Evolutionary conservation across 139 green algal genomes (phyloP).

Genomic region (Chlorella sp.): DNA sequence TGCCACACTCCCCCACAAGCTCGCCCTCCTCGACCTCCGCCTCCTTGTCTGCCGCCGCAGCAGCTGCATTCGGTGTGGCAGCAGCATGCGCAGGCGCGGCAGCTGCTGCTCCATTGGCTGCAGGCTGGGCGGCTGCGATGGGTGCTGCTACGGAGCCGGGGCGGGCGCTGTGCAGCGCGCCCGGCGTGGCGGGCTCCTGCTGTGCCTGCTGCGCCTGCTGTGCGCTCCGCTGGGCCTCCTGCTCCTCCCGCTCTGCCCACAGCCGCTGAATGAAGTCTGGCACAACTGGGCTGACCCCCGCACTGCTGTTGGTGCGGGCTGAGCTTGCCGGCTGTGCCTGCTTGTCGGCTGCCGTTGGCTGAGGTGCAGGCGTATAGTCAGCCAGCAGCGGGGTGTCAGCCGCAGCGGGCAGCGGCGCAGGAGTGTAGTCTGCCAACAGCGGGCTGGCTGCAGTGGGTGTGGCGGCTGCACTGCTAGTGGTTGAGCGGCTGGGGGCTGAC

Average conservation of each 20-base stretch:
- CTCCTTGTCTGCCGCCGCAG: neutral
- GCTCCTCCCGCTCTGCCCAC: neutral
- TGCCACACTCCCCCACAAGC: neutral
- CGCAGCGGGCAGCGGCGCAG: neutral
- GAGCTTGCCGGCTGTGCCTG: neutral
- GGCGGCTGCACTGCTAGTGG: neutral
- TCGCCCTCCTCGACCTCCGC: neutral
- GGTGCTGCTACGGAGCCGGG: too few relatives aligned
- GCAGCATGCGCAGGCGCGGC: neutral
- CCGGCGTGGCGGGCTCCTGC: neutral
- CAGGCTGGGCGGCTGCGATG: neutral
- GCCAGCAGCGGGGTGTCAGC: neutral
- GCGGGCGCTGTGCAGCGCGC: too few relatives aligned
- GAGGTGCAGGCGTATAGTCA: neutral
- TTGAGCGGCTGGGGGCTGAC: neutral
- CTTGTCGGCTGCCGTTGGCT: neutral
- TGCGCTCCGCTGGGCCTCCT: too few relatives aligned
- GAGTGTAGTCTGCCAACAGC: neutral
- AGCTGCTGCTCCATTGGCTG: neutral
- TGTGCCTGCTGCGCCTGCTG: neutral
- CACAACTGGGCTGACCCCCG: neutral
- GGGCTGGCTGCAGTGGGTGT: neutral
- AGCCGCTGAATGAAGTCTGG: slow-evolving; percentile 18
- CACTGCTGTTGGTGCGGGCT: neutral
- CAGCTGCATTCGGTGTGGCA: neutral